These are phyloP conservation scores for Hypoxylon rickii DNA, from an alignment of 495 filamentous ascomycete genomes.

Conservation along the genomic window DNA sequence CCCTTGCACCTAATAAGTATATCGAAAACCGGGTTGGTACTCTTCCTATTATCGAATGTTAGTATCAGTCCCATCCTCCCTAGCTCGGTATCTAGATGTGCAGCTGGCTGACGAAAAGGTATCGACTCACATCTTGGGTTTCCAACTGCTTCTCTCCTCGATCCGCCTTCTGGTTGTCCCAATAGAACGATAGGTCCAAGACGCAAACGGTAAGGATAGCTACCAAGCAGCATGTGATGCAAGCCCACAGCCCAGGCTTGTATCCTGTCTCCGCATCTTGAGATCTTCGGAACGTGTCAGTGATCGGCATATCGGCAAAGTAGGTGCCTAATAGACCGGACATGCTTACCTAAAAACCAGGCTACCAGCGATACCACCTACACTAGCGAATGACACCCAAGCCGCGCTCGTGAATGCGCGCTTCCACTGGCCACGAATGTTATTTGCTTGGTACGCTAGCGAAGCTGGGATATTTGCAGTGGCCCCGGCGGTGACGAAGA, in stretches of 20 bases:
- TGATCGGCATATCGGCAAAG: slow-evolving; percentile 5
- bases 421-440: slow-evolving; percentile 70
- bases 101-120: not conserved
- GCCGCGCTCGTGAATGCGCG: slow-evolving; percentile 63
- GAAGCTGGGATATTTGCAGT: slow-evolving; percentile 60
- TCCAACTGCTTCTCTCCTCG: slow-evolving; percentile 52
- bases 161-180: slow-evolving; percentile 48
- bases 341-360: slow-evolving; percentile 55
- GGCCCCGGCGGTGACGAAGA: slow-evolving; percentile 58
- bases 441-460: slow-evolving; percentile 64
- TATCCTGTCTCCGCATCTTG: slow-evolving; percentile 45
- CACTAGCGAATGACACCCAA: slow-evolving; percentile 58
- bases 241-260: slow-evolving; percentile 51
- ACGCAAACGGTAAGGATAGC: slow-evolving; percentile 44
- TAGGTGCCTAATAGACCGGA: not conserved
- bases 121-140: slow-evolving; percentile 43
- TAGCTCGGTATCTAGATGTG: too few relatives aligned
- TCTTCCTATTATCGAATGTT: slow-evolving; percentile 42
- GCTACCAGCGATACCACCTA: slow-evolving; percentile 64
- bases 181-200: slow-evolving; percentile 37
- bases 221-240: slow-evolving; percentile 44
- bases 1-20: slow-evolving; percentile 46
- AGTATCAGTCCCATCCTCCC: too few relatives aligned
- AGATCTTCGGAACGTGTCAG: slow-evolving; percentile 10
- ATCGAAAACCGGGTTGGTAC: slow-evolving; percentile 50